Evolutionary conservation across 2,329 filamentous ascomycete genomes (phyloP).

Genomic region (Ceratocystis destructans): DNA sequence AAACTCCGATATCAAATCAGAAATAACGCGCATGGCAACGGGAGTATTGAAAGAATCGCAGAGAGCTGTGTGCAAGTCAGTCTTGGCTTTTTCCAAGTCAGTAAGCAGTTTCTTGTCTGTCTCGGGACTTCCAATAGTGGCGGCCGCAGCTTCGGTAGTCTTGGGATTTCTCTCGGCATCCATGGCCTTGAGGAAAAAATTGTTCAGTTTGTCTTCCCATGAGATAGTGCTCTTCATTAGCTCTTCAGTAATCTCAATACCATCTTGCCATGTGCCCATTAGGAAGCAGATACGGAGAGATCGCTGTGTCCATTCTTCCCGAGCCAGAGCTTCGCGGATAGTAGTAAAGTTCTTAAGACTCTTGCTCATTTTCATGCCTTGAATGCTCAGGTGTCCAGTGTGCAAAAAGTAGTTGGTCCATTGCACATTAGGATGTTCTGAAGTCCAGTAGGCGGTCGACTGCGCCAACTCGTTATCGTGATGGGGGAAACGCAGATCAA

Average conservation of each 20-base stretch:
- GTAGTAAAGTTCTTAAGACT: conserved; percentile 92
- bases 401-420: conserved; percentile 97
- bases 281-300: conserved; percentile 76
- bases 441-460: conserved; percentile 61
- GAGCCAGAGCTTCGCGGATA: conserved; percentile 64
- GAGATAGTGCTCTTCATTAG: conserved; percentile 36
- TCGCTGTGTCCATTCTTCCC: conserved; percentile 56
- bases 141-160: conserved; percentile 11
- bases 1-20: conserved; percentile 55
- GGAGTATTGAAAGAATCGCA: conserved; percentile 82
- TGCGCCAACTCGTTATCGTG: conserved; percentile 82
- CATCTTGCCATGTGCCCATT: conserved; percentile 78
- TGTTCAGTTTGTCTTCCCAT: conserved; percentile 20
- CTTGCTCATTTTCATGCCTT: conserved; percentile 92
- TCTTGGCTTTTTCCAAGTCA: conserved; percentile 40
- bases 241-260: conserved; percentile 78
- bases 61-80: conserved; percentile 45
- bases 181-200: conserved; percentile 19
- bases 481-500: conserved; percentile 83
- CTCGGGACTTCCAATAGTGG: conserved; percentile 18
- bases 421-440: conserved; percentile 30
- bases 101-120: conserved; percentile 26
- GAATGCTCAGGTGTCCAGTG: conserved; percentile 78
- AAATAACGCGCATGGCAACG: conserved; percentile 61
- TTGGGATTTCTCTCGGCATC: conserved; percentile 17